Conservation (phyloP, 2,329 filamentous ascomycete species). For the Neopestalotiopsis sp. region DNA sequence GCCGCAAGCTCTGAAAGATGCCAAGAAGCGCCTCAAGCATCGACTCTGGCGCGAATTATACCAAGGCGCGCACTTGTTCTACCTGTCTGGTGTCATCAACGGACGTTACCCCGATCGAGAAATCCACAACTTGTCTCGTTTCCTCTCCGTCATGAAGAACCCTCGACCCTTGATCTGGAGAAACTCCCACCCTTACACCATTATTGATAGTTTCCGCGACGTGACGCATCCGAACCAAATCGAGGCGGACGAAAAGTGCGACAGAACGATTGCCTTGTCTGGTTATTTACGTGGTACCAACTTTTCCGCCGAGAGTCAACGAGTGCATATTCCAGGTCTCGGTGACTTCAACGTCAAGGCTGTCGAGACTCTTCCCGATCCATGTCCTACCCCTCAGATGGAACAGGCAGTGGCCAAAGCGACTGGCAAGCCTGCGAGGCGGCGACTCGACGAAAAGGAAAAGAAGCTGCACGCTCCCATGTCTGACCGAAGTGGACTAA, state of each 20-base stretch:
- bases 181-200: constrained; percentile 91
- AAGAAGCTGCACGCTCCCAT: constrained; percentile 96
- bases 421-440: constrained; percentile 79
- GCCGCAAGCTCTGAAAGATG: constrained; percentile 86
- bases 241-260: constrained; percentile 86
- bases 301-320: constrained; percentile 82
- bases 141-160: constrained; percentile 99
- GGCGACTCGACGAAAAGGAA: constrained; percentile 91
- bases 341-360: constrained; percentile 84
- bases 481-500: constrained; percentile 94
- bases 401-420: constrained; percentile 86
- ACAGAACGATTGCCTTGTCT: constrained; percentile 88
- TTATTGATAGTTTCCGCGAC: constrained; percentile 94
- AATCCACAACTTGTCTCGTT: constrained; percentile 92
- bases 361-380: constrained; percentile 89
- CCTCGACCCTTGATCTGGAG: constrained; percentile 95
- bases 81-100: constrained; percentile 94
- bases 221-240: constrained; percentile 92
- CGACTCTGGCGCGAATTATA: constrained; percentile 97
- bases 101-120: constrained; percentile 96
- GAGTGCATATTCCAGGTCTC: constrained; percentile 90
- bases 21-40: constrained; percentile 96
- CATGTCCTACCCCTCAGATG: constrained; percentile 91
- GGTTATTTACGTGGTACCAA: constrained; percentile 96
- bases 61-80: constrained; percentile 95